Conservation (phyloP, 257 asterid species). For the Jaltomata sinuosa region DNA sequence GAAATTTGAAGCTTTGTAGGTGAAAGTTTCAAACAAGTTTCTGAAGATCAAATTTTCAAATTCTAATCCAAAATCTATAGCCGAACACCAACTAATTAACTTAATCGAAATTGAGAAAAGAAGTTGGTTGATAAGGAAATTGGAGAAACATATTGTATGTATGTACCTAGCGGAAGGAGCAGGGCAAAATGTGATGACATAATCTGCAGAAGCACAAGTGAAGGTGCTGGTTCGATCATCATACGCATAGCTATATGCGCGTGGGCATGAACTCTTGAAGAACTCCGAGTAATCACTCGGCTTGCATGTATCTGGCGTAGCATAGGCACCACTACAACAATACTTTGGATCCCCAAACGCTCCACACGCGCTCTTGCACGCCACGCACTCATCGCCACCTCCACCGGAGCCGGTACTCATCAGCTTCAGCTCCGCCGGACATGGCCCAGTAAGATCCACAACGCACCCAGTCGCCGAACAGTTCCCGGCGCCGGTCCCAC, state of each 20-base stretch:
- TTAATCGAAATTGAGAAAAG: neutral
- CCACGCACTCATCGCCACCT: slow-evolving; percentile 19
- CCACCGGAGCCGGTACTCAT: neutral
- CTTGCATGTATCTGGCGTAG: slow-evolving; percentile 27
- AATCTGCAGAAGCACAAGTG: slow-evolving; percentile 37
- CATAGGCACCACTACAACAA: slow-evolving; percentile 31
- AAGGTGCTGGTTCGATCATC: slow-evolving; percentile 39
- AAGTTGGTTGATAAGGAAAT: neutral
- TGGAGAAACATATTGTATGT: neutral
- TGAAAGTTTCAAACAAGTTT: no score
- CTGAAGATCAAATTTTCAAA: no score
- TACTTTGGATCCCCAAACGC: slow-evolving; percentile 20
- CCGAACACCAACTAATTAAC: neutral
- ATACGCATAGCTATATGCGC: slow-evolving; percentile 44
- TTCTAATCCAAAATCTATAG: no score
- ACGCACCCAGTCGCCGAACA: slow-evolving; percentile 61
- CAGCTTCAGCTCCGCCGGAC: slow-evolving; percentile 55
- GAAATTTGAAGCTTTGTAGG: no score
- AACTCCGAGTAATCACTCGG: slow-evolving; percentile 22
- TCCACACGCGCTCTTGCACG: slow-evolving; percentile 58
- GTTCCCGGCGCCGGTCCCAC: slow-evolving; percentile 35
- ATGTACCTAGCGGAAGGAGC: slow-evolving; percentile 26
- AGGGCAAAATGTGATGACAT: slow-evolving; percentile 34
- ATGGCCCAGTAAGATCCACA: slow-evolving; percentile 43
- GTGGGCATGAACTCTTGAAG: slow-evolving; percentile 37